These are phyloP conservation scores for Kodamaea plutei DNA, from an alignment of 1,139 yeast species.

Conservation along the genomic window DNA sequence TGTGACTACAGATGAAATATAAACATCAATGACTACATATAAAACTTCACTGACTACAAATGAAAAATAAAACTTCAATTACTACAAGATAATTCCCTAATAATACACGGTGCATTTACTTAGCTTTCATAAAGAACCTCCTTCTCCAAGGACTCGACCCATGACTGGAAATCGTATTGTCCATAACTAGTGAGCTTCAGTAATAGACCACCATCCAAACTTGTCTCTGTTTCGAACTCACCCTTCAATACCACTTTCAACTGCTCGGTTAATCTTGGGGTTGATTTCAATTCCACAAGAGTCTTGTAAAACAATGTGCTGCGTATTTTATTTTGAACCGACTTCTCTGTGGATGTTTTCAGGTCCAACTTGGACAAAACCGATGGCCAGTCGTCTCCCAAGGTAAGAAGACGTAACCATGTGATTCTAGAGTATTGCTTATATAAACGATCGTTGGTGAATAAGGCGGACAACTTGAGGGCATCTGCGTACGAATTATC, in stretches of 20 bases:
- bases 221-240: slow-evolving; percentile 7
- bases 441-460: slow-evolving; percentile 23
- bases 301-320: slow-evolving; percentile 49
- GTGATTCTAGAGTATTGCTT: slow-evolving; percentile 30
- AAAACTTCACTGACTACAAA: no score
- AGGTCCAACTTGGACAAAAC: slow-evolving; percentile 38
- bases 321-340: slow-evolving; percentile 34
- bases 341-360: slow-evolving; percentile 33
- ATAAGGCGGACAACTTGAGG: slow-evolving; percentile 28
- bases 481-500: slow-evolving; percentile 34
- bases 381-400: slow-evolving; percentile 56
- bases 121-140: no score
- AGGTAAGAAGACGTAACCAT: slow-evolving; percentile 59
- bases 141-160: no score
- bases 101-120: no score
- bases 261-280: slow-evolving; percentile 9
- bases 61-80: no score
- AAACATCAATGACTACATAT: no score
- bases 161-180: slow-evolving; percentile 21
- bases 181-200: slow-evolving; percentile 18
- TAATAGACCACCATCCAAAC: slow-evolving; percentile 6
- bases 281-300: slow-evolving; percentile 17
- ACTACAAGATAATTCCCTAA: no score
- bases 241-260: slow-evolving; percentile 11
- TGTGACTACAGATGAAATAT: no score